Conservation (phyloP, 495 filamentous ascomycete species). For the Terfezia boudieri region DNA sequence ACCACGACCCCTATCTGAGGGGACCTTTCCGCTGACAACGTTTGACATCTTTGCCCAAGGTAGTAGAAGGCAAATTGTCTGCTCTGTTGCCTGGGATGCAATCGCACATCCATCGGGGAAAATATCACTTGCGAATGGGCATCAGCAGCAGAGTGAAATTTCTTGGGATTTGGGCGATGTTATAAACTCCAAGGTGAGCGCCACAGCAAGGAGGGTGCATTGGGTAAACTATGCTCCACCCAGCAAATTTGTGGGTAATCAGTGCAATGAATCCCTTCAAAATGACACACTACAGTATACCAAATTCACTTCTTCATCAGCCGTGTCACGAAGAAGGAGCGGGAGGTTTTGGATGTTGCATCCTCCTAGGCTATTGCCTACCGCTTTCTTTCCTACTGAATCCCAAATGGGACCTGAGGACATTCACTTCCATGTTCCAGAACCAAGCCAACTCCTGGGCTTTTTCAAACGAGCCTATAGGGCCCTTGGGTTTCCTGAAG, state of each 20-base stretch:
- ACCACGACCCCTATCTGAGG: background rate
- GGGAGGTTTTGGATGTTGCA: background rate
- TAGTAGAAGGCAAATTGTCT: constrained; percentile 2
- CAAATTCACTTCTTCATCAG: background rate
- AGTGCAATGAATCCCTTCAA: background rate
- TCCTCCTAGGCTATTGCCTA: background rate
- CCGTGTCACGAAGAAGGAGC: background rate
- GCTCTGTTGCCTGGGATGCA: constrained; percentile 9
- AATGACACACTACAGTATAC: background rate
- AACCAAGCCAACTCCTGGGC: background rate
- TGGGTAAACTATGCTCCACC: background rate
- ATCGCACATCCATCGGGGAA: background rate
- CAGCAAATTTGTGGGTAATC: background rate
- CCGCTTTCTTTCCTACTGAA: background rate
- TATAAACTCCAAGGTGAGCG: background rate
- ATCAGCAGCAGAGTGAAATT: background rate
- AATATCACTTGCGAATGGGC: background rate
- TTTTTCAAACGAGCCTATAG: background rate
- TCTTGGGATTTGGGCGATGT: background rate
- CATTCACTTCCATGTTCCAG: background rate
- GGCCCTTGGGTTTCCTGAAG: background rate
- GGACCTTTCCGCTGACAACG: constrained; percentile 4
- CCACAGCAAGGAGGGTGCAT: background rate
- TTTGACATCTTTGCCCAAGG: constrained; percentile 12
- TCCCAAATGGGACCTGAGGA: background rate